These are phyloP conservation scores for Candida quercuum DNA, from an alignment of 805 yeast genomes.

Conservation along the genomic window DNA sequence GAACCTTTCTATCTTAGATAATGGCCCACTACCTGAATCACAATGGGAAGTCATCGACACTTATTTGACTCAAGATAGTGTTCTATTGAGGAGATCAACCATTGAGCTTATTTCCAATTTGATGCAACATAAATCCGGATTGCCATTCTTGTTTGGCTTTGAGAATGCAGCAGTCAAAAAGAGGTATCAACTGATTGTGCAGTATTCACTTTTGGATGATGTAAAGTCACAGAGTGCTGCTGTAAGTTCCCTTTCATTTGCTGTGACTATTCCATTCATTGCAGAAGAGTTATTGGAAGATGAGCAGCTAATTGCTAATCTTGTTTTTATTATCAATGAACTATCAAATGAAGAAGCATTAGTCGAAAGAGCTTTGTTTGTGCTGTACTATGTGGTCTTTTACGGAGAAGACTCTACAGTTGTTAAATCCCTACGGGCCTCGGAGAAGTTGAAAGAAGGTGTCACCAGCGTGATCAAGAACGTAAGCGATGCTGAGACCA, in stretches of 20 bases:
- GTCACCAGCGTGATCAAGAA: not conserved
- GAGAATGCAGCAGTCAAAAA: constrained; percentile 29
- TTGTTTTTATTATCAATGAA: constrained; percentile 19
- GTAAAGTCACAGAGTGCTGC: constrained; percentile 37
- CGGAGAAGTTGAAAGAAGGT: constrained; percentile 6
- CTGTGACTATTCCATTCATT: constrained; percentile 30
- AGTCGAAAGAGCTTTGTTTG: constrained; percentile 28
- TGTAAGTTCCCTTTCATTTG: constrained; percentile 31
- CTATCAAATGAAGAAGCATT: constrained; percentile 26
- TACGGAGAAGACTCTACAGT: constrained; percentile 15
- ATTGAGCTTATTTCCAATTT: constrained; percentile 64
- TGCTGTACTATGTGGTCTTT: constrained; percentile 23
- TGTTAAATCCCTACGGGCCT: not conserved
- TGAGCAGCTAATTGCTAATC: constrained; percentile 21
- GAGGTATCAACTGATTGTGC: constrained; percentile 38
- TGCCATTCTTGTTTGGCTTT: constrained; percentile 57
- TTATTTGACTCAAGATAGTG: constrained; percentile 38
- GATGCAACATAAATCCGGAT: constrained; percentile 32
- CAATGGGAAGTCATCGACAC: constrained; percentile 43
- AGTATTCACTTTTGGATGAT: constrained; percentile 34
- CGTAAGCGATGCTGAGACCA: constrained; percentile 4
- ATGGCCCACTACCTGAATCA: constrained; percentile 27
- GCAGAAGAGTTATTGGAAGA: constrained; percentile 25
- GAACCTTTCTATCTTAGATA: constrained; percentile 45
- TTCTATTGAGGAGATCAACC: constrained; percentile 49